These are phyloP conservation scores for Fagopyrum tataricum DNA, from an alignment of 148 eudicot species.

Conservation along the genomic window DNA sequence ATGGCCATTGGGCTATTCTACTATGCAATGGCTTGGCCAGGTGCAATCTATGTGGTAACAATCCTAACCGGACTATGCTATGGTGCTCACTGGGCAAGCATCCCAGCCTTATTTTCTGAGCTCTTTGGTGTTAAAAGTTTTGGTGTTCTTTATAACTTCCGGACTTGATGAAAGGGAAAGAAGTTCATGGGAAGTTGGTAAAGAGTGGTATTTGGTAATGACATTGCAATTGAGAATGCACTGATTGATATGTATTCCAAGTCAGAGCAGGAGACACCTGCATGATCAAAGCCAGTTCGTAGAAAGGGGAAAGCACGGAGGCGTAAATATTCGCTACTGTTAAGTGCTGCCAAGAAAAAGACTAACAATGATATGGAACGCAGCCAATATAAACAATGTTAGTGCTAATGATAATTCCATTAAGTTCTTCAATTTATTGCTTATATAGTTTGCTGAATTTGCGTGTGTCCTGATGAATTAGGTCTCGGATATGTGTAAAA, in stretches of 20 bases:
- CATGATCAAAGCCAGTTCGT: constrained; percentile 59
- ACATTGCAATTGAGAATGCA: constrained; percentile 20
- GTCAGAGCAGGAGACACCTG: constrained; percentile 29
- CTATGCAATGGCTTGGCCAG: constrained; percentile 51
- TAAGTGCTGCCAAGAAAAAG: constrained; percentile 80
- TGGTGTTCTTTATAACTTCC: constrained; percentile 44
- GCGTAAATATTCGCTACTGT: constrained; percentile 73
- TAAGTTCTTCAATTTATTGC: constrained; percentile 2
- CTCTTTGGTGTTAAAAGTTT: constrained; percentile 58
- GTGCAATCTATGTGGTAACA: constrained; percentile 40
- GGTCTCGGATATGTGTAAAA: constrained; percentile 89
- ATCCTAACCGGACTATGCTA: constrained; percentile 41
- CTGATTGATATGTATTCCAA: constrained; percentile 25
- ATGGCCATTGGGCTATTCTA: constrained; percentile 46
- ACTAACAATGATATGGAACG: constrained; percentile 53
- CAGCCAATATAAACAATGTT: constrained; percentile 40
- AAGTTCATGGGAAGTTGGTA: constrained; percentile 23
- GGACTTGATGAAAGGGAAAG: constrained; percentile 28
- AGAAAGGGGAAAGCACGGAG: constrained; percentile 68
- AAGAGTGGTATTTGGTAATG: constrained; percentile 14
- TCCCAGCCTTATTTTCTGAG: constrained; percentile 54
- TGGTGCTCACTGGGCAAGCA: constrained; percentile 59
- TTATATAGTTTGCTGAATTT: not conserved
- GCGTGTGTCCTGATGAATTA: constrained; percentile 11
- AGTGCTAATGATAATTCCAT: not conserved